Evolutionary conservation across 106 monocot species (phyloP), one percentile per base, ranked within the genome.

Genomic region (Dendrobium chrysotoxum): DNA sequence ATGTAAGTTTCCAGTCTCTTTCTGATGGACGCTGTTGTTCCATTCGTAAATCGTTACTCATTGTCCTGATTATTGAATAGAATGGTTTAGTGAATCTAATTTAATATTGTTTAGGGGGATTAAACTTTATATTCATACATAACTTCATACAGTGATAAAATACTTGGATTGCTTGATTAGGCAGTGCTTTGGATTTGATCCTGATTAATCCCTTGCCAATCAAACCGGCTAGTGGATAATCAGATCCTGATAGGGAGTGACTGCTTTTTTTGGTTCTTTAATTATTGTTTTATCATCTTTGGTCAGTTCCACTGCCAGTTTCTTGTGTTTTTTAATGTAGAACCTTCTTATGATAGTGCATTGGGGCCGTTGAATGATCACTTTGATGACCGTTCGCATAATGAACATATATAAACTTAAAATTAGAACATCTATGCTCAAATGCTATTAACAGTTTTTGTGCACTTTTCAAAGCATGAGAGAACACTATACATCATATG

Each of bases 1-100:
- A 54, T 68, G 76, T 83, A 28, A 80, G 81, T 79, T 53, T 47
- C 7, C 23, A 10, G 20, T 8, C 26, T 40, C n/a, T 57, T 23
- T 35, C 17, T 67, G 66, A 35, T 61, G 61, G 23, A 23, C n/a
- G 8, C 23, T 61, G n/a, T 61, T 61, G n/a, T 61, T 61, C 5
- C n/a, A 23, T 23, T 23, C 3, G 7, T 6, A 61, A n/a, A n/a
- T 61, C 61, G 23, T 61, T 61, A 4, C 23, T 61, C 61, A 23
- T 61, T 61, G 61, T 21, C 7, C 21, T 23, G 5, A 61, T 55
- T 61, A 20, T 23, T 61, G 25, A 61, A 23, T 61, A 23, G 1
- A 61, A 61, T 35, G 3, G 30, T 70, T 28, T 70, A 15, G 11
- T 15, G 35, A 31, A 30, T 70, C 25, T 35, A 70, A 31, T 70